These are phyloP conservation scores for Termitomyces sp. DNA, from an alignment of 768 basidiomycete species.

Conservation along the genomic window DNA sequence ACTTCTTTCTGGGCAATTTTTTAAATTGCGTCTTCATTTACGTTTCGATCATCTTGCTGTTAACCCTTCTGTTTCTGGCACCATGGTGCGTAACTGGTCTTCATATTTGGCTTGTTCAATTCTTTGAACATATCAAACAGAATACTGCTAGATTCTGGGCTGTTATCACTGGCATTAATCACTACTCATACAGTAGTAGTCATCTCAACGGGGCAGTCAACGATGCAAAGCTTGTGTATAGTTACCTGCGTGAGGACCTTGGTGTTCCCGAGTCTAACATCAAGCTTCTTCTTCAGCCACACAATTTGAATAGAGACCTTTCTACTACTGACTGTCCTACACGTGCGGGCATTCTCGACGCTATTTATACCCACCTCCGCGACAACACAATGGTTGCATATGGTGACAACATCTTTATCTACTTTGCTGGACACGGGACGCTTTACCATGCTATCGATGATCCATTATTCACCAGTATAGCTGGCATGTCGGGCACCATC, in stretches of 20 bases:
- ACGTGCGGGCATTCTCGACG: not conserved
- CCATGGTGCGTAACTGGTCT: too few species aligned
- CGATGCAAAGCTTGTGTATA: not conserved
- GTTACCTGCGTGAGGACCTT: not conserved
- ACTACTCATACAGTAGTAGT: not conserved
- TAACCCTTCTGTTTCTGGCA: too few species aligned
- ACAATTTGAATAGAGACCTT: not conserved
- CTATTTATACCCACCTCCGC: not conserved
- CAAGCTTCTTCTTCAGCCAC: not conserved
- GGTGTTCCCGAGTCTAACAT: not conserved
- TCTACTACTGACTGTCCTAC: not conserved
- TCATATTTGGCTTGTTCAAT: too few species aligned
- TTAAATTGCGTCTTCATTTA: too few species aligned
- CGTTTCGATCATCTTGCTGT: too few species aligned
- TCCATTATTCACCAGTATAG: not conserved
- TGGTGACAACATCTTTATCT: not conserved
- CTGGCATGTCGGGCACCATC: not conserved
- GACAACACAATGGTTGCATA: not conserved
- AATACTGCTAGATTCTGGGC: not conserved
- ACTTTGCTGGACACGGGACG: not conserved
- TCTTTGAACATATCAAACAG: not conserved
- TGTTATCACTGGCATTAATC: not conserved
- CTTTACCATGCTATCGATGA: not conserved
- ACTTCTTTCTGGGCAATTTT: too few species aligned
- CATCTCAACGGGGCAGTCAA: not conserved